phyloP scores from a whole-genome alignment of 179 eudicot species.

The Corrigiola litoralis region DNA sequence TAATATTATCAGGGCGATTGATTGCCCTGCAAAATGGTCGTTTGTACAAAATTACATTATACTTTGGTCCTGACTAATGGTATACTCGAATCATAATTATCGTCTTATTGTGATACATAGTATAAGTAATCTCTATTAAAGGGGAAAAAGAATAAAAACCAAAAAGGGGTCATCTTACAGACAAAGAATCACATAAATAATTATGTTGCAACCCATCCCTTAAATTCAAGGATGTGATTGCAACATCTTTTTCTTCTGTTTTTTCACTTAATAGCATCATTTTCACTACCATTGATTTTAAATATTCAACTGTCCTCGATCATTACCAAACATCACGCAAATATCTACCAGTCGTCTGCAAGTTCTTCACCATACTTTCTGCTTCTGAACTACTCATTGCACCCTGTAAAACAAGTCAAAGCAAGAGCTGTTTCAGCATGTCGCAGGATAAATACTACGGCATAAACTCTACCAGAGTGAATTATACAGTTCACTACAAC shows the following conservation, averaged over 20 bases:
- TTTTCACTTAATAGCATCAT: not conserved
- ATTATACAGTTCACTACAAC: no score
- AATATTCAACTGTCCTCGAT: not conserved
- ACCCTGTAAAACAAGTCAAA: conserved; percentile 43
- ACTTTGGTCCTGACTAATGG: not conserved
- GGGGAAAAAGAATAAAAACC: not conserved
- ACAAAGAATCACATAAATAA: conserved; percentile 22
- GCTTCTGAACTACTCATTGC: conserved; percentile 65
- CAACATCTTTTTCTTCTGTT: not conserved
- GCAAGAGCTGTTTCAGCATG: not conserved
- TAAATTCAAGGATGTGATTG: conserved; percentile 12
- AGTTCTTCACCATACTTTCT: conserved; percentile 79
- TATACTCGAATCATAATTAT: conserved; percentile 10
- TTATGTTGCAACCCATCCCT: conserved; percentile 19
- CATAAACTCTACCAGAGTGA: no score
- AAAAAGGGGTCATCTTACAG: conserved; percentile 9
- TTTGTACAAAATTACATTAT: not conserved
- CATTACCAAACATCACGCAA: conserved; percentile 92
- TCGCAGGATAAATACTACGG: no score
- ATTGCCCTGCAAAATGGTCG: not conserved
- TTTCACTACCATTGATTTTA: not conserved
- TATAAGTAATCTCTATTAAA: not conserved
- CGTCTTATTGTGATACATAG: conserved; percentile 9
- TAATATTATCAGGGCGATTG: not conserved
- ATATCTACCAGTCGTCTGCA: conserved; percentile 78